Evolutionary conservation across 768 basidiomycete genomes (phyloP).

Genomic region (Tulasnella sp.): DNA sequence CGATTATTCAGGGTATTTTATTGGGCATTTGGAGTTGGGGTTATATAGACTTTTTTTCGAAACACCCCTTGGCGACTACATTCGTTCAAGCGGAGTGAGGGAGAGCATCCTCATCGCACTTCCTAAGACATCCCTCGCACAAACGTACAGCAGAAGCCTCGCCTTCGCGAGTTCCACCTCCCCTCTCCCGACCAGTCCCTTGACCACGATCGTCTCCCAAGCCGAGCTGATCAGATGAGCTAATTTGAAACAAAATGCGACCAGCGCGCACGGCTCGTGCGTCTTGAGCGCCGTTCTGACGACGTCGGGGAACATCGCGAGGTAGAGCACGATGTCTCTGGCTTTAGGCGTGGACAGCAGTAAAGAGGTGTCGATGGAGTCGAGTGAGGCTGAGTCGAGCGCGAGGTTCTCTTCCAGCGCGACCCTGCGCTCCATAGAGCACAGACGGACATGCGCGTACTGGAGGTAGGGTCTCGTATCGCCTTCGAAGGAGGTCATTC

Average conservation of each 20-base stretch:
- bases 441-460: conserved; percentile 36
- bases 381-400: conserved; percentile 18
- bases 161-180: conserved; percentile 26
- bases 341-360: conserved; percentile 31
- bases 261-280: conserved; percentile 29
- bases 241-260: conserved; percentile 31
- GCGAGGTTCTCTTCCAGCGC: conserved; percentile 25
- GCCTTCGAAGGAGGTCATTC: conserved; percentile 37
- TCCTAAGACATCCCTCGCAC: conserved; percentile 31
- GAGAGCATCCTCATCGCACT: conserved; percentile 32
- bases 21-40: too few relatives aligned
- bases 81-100: conserved; percentile 33
- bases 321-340: conserved; percentile 30
- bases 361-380: conserved; percentile 24
- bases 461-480: conserved; percentile 37
- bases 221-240: conserved; percentile 28
- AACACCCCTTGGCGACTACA: too few relatives aligned
- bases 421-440: conserved; percentile 35
- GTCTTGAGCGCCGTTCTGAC: conserved; percentile 27
- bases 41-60: too few relatives aligned
- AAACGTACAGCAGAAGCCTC: conserved; percentile 32
- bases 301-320: conserved; percentile 31
- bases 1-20: too few relatives aligned
- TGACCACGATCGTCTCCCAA: conserved; percentile 31
- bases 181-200: conserved; percentile 17